A percentile compares a stretch with the other conserved stretches of the same genome.
These are phyloP conservation scores for Phytophthora parvispora DNA, from an alignment of 352 stramenopile genomes.

Conservation along the genomic window DNA sequence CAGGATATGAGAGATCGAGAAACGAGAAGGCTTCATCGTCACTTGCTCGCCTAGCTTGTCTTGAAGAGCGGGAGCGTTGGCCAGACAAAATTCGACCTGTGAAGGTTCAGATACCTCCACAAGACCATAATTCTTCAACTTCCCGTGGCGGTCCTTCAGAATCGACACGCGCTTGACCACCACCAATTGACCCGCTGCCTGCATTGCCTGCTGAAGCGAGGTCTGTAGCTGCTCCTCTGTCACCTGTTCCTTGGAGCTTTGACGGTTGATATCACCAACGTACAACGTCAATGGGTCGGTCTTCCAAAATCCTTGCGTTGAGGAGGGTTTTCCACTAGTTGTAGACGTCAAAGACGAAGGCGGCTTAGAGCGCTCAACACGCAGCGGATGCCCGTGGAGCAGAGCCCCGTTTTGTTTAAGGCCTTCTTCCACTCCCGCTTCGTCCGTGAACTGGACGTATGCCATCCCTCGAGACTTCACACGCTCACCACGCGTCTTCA, in stretches of 20 bases:
- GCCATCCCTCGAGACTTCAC: constrained; percentile 81
- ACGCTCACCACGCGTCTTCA: constrained; percentile 66
- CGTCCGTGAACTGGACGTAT: constrained; percentile 74
- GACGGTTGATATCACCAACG: constrained; percentile 52
- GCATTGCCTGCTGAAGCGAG: constrained; percentile 52
- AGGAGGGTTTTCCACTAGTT: not conserved
- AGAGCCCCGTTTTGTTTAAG: constrained; percentile 41
- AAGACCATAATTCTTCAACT: constrained; percentile 77
- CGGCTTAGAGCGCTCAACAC: constrained; percentile 64
- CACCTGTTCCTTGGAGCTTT: constrained; percentile 40
- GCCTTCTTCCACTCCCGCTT: constrained; percentile 45
- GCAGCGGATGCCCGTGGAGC: constrained; percentile 51
- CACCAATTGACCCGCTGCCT: constrained; percentile 32
- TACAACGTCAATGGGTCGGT: constrained; percentile 67
- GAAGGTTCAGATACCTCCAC: constrained; percentile 54
- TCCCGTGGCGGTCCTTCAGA: constrained; percentile 63
- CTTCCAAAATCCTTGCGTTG: constrained; percentile 49
- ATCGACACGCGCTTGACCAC: constrained; percentile 62
- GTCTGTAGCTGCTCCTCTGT: constrained; percentile 49
- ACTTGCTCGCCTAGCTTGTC: constrained; percentile 56
- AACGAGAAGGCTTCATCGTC: constrained; percentile 63
- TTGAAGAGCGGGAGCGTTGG: constrained; percentile 41
- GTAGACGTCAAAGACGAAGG: constrained; percentile 25
- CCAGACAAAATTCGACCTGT: constrained; percentile 41
- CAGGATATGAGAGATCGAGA: constrained; percentile 73